Base-by-base conservation (phyloP, 345 rosid species). In the Moricandia arvensis region DNA sequence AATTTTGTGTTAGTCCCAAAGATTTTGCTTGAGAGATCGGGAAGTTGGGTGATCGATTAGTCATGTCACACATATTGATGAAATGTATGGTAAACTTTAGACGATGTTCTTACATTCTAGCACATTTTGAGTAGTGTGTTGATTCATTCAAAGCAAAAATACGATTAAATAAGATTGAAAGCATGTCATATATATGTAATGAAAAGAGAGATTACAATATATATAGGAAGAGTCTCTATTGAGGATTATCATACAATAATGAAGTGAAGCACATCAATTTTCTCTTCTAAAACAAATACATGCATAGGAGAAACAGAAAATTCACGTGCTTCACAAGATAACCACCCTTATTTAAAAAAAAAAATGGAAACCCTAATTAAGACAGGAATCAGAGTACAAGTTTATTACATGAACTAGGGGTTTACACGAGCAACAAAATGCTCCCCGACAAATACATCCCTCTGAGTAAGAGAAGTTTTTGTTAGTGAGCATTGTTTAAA, bases 241-340 rank as follows among this genome's bases (percentile, higher is more conserved):
- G 76, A 72, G 73, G 73, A 72, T 72, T 66, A 71, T 59, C 58
- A 5, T 71, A 72, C 68, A 71, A 47, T 34, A 45, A 60, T 61
- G 26, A 61, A 79, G 78, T 79, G 81, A 73, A 79, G 78, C 78
- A 54, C 81, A 73, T 37, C 31, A 79, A 79, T 79, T 73, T 79
- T 73, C 78, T 67, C 70, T 53, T 73, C 81, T 62, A 61, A 12
- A 68, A 73, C 78, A 73, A 79, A 66, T 43, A 15, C 55, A 57
- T 58, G 63, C 53, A 68, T 68, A 74, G 54, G 43, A 79, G 74
- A 79, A 67, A 78, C 71, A 68, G 70, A 68, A 79, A 79, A 79
- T 79, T 79, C 45, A 79, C 63, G 74, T 79, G 78, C 81, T 79
- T 79, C 81, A 79, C 78, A 63, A 60, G 73, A 78, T 63, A 63